These are phyloP conservation scores for Phylloporus scabripes DNA, from an alignment of 768 basidiomycete genomes.

Conservation along the genomic window DNA sequence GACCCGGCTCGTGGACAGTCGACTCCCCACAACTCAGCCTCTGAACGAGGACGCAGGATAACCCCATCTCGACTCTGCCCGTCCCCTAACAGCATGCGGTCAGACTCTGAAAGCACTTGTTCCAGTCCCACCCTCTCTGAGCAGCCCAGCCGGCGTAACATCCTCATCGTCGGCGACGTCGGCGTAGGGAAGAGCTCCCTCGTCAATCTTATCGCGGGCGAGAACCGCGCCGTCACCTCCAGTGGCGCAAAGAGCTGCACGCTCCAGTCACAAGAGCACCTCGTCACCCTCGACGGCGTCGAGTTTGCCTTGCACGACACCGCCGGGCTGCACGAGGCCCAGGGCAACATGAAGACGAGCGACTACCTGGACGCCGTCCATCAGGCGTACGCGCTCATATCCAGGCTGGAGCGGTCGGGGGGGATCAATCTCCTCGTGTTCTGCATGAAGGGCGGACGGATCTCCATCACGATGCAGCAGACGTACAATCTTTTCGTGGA, in stretches of 20 bases:
- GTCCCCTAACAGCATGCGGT: constrained; percentile 9
- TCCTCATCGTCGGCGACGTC: constrained; percentile 27
- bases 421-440: constrained; percentile 28
- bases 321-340: constrained; percentile 26
- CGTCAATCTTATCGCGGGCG: constrained; percentile 35
- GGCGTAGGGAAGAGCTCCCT: constrained; percentile 37
- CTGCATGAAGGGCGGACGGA: constrained; percentile 27
- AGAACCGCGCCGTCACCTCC: constrained; percentile 25
- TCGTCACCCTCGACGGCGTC: constrained; percentile 12
- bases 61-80: neutral
- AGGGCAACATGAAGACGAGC: constrained; percentile 17
- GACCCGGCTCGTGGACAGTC: neutral
- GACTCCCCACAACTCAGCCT: neutral
- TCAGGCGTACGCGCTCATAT: constrained; percentile 32
- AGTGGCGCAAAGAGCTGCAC: constrained; percentile 33
- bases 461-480: constrained; percentile 22
- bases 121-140: constrained; percentile 12
- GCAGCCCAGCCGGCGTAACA: constrained; percentile 14
- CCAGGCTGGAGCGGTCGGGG: constrained; percentile 21
- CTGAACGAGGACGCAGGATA: constrained; percentile 1
- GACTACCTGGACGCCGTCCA: constrained; percentile 25
- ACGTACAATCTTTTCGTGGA: constrained; percentile 34
- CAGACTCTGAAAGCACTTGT: constrained; percentile 6
- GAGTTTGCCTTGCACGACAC: constrained; percentile 24
- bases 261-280: constrained; percentile 24